Conservation (phyloP, 495 filamentous ascomycete species). For the Penicillium odoratum region DNA sequence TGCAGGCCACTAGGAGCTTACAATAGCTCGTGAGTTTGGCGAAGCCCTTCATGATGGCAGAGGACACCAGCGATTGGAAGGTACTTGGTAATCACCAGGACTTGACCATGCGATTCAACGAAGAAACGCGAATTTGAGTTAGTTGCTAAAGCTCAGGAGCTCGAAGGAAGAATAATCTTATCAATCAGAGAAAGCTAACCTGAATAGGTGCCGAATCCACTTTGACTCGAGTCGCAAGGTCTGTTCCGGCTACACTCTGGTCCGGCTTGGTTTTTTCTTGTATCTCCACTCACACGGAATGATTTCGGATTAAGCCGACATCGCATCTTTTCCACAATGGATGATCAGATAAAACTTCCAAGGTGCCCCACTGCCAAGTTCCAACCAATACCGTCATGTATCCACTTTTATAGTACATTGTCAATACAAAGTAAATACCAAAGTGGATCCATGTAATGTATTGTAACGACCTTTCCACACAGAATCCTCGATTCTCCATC, state of each 20-base stretch:
- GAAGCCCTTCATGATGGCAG: conserved; percentile 25
- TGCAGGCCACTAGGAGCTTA: conserved; percentile 41
- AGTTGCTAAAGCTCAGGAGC: conserved; percentile 8
- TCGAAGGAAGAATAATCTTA: conserved; percentile 9
- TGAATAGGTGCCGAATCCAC: conserved; percentile 4
- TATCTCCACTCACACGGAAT: background rate
- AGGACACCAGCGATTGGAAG: background rate
- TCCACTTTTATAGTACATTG: no score
- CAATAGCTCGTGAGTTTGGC: conserved; percentile 42
- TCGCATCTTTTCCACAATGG: conserved; percentile 7
- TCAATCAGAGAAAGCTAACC: conserved; percentile 7
- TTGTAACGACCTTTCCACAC: no score
- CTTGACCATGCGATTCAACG: background rate
- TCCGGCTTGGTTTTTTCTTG: background rate
- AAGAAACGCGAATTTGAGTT: background rate
- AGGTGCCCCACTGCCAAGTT: background rate
- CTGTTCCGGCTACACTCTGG: background rate
- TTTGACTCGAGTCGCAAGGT: background rate
- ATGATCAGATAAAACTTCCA: background rate
- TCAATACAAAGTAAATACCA: no score
- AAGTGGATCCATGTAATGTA: no score
- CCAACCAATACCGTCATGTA: background rate
- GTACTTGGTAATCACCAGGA: background rate
- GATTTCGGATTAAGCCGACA: conserved; percentile 11
- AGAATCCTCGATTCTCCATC: no score